Conservation (phyloP, 2,329 filamentous ascomycete genomes). For the Phaeoacremonium minimum region DNA sequence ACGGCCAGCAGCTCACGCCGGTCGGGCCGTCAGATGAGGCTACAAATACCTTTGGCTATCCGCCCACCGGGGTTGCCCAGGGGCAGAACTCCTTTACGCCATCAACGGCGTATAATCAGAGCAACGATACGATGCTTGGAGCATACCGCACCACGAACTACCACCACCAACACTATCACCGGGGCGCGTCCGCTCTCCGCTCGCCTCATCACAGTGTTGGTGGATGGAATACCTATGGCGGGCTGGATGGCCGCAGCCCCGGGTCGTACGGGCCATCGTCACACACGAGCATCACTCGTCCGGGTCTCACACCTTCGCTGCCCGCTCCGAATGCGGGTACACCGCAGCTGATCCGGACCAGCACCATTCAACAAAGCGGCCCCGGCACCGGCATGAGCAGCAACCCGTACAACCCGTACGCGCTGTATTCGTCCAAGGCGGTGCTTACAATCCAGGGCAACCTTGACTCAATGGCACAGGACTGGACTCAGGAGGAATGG, state of each 20-base stretch:
- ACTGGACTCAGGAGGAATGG: conserved; percentile 81
- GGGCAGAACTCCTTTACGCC: conserved; percentile 20
- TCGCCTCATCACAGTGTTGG: conserved; percentile 17
- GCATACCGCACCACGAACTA: conserved; percentile 50
- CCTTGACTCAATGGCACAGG: conserved; percentile 75
- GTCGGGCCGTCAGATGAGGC: conserved; percentile 15
- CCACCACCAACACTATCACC: conserved; percentile 17
- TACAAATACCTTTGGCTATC: conserved; percentile 54
- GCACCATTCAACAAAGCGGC: conserved; percentile 40
- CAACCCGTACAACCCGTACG: conserved; percentile 68
- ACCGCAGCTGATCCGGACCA: conserved; percentile 52
- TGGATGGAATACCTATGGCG: conserved; percentile 26
- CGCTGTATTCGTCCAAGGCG: conserved; percentile 82
- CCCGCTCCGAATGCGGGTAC: conserved; percentile 30
- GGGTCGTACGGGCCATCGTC: conserved; percentile 35
- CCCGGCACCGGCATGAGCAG: conserved; percentile 29
- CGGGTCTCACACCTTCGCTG: conserved; percentile 43
- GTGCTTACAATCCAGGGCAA: conserved; percentile 81
- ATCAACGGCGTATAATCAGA: conserved; percentile 29
- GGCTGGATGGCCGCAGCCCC: conserved; percentile 33
- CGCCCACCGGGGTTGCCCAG: conserved; percentile 39
- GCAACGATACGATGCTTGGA: conserved; percentile 48
- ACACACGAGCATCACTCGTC: conserved; percentile 38
- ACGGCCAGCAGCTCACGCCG: conserved; percentile 14
- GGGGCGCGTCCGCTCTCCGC: conserved; percentile 13